Conservation (phyloP, 495 filamentous ascomycete genomes). For the Aspergillus taichungensis region DNA sequence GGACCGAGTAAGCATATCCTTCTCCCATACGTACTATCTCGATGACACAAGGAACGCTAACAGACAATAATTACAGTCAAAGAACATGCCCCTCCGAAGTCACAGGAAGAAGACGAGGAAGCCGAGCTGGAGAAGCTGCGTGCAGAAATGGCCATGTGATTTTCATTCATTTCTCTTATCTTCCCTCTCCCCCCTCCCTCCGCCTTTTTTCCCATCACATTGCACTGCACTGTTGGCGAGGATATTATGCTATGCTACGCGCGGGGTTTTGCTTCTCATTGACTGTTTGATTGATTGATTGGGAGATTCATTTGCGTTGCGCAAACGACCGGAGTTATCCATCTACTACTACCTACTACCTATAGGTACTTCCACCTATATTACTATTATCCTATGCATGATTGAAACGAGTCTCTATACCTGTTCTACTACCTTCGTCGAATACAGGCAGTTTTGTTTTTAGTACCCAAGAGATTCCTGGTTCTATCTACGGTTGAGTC, state of each 20-base stretch:
- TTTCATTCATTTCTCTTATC: neutral
- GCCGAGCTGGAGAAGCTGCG: slow-evolving; percentile 88
- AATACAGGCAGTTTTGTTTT: neutral
- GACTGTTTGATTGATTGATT: neutral
- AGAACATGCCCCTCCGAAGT: slow-evolving; percentile 13
- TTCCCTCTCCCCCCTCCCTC: neutral
- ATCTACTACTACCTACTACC: neutral
- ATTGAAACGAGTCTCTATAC: neutral
- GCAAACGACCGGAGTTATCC: no score
- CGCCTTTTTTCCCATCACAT: neutral
- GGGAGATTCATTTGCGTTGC: neutral
- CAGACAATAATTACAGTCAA: slow-evolving; percentile 42
- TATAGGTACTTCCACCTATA: no score
- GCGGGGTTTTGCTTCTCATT: neutral
- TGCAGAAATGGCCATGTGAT: slow-evolving; percentile 90
- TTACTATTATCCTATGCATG: neutral
- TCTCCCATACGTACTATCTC: slow-evolving; percentile 1
- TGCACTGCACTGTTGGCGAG: neutral
- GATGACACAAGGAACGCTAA: neutral
- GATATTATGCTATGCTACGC: neutral
- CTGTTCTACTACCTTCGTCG: neutral
- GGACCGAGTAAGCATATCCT: slow-evolving; percentile 59
- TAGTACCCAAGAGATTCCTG: neutral
- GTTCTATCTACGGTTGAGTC: neutral
- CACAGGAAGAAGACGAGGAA: slow-evolving; percentile 82